phyloP scores from a whole-genome alignment of 441 rosid genomes.

The Omphalea diandra region DNA sequence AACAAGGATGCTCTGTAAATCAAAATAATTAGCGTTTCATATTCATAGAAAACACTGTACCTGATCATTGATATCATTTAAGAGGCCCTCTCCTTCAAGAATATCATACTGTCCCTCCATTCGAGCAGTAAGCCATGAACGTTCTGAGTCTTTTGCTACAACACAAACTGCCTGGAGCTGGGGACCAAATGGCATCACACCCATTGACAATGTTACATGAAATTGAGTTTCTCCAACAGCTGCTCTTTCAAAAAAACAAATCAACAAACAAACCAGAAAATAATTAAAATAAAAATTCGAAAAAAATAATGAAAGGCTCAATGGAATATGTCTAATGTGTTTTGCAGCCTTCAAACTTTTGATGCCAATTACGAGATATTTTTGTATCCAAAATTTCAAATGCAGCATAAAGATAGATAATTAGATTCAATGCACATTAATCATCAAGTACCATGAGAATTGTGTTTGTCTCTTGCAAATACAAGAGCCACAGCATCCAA shows the following conservation, averaged over 20 bases:
- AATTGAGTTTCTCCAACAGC: slow-evolving; percentile 44
- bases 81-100: slow-evolving; percentile 32
- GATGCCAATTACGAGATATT: neutral
- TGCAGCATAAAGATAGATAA: neutral
- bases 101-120: slow-evolving; percentile 26
- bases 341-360: neutral
- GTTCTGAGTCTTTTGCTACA: slow-evolving; percentile 17
- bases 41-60: slow-evolving; percentile 15
- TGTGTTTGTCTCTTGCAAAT: slow-evolving; percentile 42
- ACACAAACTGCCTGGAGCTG: slow-evolving; percentile 38
- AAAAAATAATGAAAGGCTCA: neutral
- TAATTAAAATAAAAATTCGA: neutral
- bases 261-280: too few species aligned
- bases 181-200: slow-evolving; percentile 49
- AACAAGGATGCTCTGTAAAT: neutral
- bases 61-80: slow-evolving; percentile 31
- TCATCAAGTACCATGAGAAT: slow-evolving; percentile 33
- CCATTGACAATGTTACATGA: slow-evolving; percentile 41
- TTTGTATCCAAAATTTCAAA: neutral
- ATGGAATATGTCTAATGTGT: neutral
- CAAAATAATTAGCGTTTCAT: neutral
- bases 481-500: slow-evolving; percentile 51
- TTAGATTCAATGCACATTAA: neutral
- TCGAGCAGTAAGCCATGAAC: slow-evolving; percentile 41
- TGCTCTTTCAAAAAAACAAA: slow-evolving; percentile 17